Evolutionary conservation across 108 stramenopile species (phyloP).

Genomic region (Cyclotella choctawhatcheeana): DNA sequence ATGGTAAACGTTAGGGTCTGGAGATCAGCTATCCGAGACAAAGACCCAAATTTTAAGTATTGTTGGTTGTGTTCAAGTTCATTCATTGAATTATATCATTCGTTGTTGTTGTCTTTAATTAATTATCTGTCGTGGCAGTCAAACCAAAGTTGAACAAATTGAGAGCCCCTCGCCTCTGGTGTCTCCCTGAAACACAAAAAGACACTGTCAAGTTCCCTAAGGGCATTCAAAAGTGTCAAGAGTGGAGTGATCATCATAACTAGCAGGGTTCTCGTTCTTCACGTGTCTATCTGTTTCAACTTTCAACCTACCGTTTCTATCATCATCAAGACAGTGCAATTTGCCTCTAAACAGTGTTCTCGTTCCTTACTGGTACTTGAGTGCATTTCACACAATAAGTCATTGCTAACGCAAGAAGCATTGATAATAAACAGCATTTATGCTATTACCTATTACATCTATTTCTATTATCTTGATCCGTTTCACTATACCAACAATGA

Average conservation of each 20-base stretch:
- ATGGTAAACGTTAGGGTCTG: background rate
- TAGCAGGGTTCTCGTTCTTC: no score
- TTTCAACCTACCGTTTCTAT: no score
- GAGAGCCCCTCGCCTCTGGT: background rate
- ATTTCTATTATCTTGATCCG: background rate
- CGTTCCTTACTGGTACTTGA: background rate
- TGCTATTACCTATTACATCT: background rate
- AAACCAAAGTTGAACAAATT: background rate
- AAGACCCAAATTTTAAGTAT: background rate
- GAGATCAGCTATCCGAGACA: background rate
- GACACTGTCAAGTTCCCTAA: no score
- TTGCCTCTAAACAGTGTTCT: no score
- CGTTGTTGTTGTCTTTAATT: background rate
- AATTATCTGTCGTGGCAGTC: background rate
- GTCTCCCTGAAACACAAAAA: no score
- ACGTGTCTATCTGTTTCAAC: no score
- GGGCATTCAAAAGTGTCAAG: no score
- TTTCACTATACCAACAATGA: background rate
- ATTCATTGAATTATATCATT: background rate
- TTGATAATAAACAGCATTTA: background rate
- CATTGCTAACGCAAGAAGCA: background rate
- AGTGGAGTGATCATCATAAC: no score
- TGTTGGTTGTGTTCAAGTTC: background rate
- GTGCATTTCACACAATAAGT: background rate
- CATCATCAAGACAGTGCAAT: no score